Evolutionary conservation across 768 basidiomycete species (phyloP).

Genomic region (Calocera viscosa): DNA sequence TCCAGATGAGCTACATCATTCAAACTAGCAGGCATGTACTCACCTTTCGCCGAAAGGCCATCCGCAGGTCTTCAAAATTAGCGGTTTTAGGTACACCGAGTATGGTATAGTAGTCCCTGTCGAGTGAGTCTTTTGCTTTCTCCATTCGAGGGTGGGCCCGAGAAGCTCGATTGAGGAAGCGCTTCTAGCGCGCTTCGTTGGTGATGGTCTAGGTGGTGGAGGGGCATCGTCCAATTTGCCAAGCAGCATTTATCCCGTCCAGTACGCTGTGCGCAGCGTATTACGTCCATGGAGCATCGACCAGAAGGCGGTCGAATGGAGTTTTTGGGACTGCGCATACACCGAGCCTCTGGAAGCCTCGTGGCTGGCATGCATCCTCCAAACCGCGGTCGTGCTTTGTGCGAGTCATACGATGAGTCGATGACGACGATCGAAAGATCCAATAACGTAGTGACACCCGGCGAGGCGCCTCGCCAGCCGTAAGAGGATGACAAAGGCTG

Average conservation of each 20-base stretch:
- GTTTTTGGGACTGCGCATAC: neutral
- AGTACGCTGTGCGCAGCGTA: neutral
- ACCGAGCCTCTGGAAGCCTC: neutral
- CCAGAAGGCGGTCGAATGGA: neutral
- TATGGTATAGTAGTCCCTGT: neutral
- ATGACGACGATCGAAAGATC: neutral
- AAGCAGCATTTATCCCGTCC: neutral
- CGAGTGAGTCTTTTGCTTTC: neutral
- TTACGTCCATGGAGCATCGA: neutral
- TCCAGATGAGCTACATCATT: neutral
- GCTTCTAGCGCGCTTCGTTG: neutral
- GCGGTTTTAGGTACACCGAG: neutral
- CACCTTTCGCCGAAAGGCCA: neutral
- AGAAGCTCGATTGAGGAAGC: neutral
- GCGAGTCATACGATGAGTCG: neutral
- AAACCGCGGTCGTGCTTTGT: neutral
- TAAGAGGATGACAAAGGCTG: too few relatives aligned
- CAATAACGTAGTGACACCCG: too few relatives aligned
- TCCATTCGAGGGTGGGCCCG: neutral
- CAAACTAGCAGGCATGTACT: neutral
- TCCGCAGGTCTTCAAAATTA: neutral
- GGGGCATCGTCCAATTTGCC: neutral
- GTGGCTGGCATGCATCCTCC: neutral
- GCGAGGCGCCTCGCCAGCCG: too few relatives aligned
- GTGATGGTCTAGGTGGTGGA: neutral